These are phyloP conservation scores for Solanum pennellii DNA, from an alignment of 257 asterid species.

Conservation along the genomic window DNA sequence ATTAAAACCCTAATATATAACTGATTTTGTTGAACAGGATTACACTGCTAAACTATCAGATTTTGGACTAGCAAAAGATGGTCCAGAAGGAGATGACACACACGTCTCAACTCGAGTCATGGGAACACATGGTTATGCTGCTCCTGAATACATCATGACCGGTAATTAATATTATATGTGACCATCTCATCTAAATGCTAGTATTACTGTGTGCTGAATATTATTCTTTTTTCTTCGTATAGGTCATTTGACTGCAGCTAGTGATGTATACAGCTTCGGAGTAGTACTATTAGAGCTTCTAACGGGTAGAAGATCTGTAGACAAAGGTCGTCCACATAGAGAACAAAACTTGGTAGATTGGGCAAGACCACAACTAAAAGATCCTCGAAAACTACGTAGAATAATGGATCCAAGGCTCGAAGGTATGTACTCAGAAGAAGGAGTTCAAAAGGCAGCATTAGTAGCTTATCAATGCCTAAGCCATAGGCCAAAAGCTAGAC, in stretches of 20 bases:
- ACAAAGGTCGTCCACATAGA: constrained; percentile 55
- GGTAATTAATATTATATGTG: constrained; percentile 18
- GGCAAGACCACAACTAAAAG: constrained; percentile 62
- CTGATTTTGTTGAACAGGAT: constrained; percentile 29
- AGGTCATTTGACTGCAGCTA: constrained; percentile 86
- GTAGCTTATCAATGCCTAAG: constrained; percentile 74
- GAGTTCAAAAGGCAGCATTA: constrained; percentile 54
- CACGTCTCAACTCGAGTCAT: constrained; percentile 89
- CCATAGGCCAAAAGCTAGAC: constrained; percentile 64
- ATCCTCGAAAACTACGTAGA: constrained; percentile 50
- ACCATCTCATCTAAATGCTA: background rate
- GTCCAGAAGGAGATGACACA: constrained; percentile 89
- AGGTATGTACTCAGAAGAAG: constrained; percentile 58
- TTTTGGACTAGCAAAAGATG: constrained; percentile 85
- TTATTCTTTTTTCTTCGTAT: background rate
- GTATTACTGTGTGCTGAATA: background rate
- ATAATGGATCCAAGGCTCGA: constrained; percentile 79
- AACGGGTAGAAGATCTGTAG: constrained; percentile 65
- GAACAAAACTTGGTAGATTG: constrained; percentile 70
- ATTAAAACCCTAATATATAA: background rate
- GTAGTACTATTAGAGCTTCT: constrained; percentile 66
- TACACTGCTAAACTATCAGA: constrained; percentile 79
- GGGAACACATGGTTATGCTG: constrained; percentile 95
- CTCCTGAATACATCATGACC: constrained; percentile 85
- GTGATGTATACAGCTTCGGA: constrained; percentile 89